These are phyloP conservation scores for Magnaporthiopsis poae DNA, from an alignment of 2,329 filamentous ascomycete genomes.

Conservation along the genomic window DNA sequence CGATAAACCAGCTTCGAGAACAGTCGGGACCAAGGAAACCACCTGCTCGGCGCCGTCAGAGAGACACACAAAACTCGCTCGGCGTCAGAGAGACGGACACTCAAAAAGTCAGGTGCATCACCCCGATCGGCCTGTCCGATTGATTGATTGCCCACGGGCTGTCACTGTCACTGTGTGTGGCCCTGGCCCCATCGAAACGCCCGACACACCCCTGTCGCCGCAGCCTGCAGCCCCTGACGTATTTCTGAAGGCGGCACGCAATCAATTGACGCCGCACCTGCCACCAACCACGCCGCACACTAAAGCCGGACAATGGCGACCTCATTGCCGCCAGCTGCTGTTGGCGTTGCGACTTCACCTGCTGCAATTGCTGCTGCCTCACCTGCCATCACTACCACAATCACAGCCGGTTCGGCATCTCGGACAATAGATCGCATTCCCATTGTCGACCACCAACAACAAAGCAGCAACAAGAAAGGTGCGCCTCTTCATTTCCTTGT, in stretches of 20 bases:
- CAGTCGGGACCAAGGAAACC: not conserved
- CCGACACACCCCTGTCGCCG: not conserved
- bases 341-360: not conserved
- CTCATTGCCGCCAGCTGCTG: not conserved
- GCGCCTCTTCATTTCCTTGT: no score
- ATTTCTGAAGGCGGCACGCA: not conserved
- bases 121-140: not conserved
- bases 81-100: no score
- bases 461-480: no score
- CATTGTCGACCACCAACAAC: no score
- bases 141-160: not conserved
- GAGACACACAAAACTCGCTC: no score
- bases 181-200: no score
- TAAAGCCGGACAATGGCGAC: not conserved
- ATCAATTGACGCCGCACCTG: not conserved
- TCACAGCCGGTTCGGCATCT: no score
- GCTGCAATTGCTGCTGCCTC: no score
- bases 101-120: no score
- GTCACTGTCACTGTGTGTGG: no score
- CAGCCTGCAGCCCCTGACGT: not conserved
- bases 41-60: no score
- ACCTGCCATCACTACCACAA: not conserved
- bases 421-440: no score
- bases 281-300: not conserved
- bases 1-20: not conserved